Evolutionary conservation across 1,139 yeast species (phyloP).

Genomic region (Protomyces inundatus): DNA sequence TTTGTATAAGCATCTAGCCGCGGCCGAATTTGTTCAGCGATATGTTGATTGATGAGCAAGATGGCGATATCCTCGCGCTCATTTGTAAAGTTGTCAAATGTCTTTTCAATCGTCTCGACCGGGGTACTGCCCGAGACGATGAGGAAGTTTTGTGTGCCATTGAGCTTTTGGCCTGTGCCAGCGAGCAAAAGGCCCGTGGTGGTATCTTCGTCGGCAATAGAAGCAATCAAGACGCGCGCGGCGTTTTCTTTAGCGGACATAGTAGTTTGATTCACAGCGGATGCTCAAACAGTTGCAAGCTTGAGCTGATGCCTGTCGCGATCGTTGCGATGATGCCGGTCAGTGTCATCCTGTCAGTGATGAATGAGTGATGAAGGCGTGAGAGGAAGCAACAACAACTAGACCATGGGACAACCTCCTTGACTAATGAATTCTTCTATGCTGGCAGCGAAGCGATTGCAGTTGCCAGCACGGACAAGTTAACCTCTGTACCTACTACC

Average conservation of each 20-base stretch:
- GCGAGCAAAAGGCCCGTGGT: slow-evolving; percentile 94
- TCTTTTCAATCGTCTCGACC: slow-evolving; percentile 49
- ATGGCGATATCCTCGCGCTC: slow-evolving; percentile 88
- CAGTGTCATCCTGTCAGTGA: background rate
- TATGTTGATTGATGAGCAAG: slow-evolving; percentile 82
- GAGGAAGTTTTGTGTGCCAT: slow-evolving; percentile 65
- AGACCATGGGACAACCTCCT: no score
- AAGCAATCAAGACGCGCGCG: slow-evolving; percentile 9
- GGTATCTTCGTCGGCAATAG: slow-evolving; percentile 50
- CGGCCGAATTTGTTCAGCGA: slow-evolving; percentile 84
- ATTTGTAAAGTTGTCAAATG: slow-evolving; percentile 68
- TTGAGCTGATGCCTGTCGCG: background rate
- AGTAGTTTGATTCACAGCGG: background rate
- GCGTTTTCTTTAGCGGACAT: slow-evolving; percentile 16
- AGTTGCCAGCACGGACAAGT: no score
- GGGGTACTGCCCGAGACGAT: slow-evolving; percentile 59
- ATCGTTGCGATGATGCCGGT: background rate
- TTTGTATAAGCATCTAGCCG: slow-evolving; percentile 76
- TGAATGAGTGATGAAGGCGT: background rate
- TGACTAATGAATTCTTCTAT: no score
- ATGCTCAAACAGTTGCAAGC: background rate
- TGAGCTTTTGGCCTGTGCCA: slow-evolving; percentile 84
- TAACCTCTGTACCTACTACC: no score
- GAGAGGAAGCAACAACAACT: background rate
- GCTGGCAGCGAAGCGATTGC: no score